Percentiles rank a stretch among this genome's conserved stretches.
Evolutionary conservation across 1,139 yeast species (phyloP).

Genomic region (Sugiyamaella grinbergsii): DNA sequence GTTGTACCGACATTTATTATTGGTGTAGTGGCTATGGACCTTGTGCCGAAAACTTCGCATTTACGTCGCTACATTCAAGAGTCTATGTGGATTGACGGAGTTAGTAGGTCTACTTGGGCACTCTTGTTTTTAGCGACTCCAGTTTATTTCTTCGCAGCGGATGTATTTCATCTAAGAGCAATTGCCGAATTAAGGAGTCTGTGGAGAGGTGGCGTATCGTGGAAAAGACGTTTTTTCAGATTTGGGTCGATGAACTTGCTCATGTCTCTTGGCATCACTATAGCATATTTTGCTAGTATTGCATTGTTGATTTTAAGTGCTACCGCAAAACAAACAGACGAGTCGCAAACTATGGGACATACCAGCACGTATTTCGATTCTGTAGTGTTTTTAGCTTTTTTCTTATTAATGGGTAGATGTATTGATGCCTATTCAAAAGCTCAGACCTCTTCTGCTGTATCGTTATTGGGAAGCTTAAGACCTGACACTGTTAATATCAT

Average conservation of each 20-base stretch:
- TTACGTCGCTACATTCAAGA: conserved; percentile 58
- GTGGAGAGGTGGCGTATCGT: conserved; percentile 60
- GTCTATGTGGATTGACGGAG: conserved; percentile 67
- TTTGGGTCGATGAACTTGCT: conserved; percentile 79
- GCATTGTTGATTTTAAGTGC: conserved; percentile 58
- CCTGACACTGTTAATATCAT: conserved; percentile 55
- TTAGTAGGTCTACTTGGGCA: conserved; percentile 65
- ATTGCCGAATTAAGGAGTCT: conserved; percentile 57
- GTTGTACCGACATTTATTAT: conserved; percentile 72
- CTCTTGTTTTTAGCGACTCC: conserved; percentile 67
- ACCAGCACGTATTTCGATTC: conserved; percentile 75
- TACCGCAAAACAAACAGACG: conserved; percentile 37
- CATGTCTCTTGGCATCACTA: conserved; percentile 71
- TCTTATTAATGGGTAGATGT: conserved; percentile 67
- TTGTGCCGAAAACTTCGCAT: conserved; percentile 50
- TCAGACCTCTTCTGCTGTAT: conserved; percentile 67
- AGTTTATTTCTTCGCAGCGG: conserved; percentile 73
- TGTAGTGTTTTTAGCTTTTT: conserved; percentile 72
- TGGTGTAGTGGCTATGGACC: conserved; percentile 69
- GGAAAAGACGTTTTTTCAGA: conserved; percentile 58
- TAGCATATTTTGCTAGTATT: conserved; percentile 70
- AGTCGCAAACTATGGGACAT: conserved; percentile 44
- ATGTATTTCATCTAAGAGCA: conserved; percentile 69
- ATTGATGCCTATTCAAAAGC: conserved; percentile 67
- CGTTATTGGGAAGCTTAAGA: conserved; percentile 55